These are phyloP conservation scores for Stereum hirsutum DNA, from an alignment of 1,284 basidiomycete species.

Conservation along the genomic window DNA sequence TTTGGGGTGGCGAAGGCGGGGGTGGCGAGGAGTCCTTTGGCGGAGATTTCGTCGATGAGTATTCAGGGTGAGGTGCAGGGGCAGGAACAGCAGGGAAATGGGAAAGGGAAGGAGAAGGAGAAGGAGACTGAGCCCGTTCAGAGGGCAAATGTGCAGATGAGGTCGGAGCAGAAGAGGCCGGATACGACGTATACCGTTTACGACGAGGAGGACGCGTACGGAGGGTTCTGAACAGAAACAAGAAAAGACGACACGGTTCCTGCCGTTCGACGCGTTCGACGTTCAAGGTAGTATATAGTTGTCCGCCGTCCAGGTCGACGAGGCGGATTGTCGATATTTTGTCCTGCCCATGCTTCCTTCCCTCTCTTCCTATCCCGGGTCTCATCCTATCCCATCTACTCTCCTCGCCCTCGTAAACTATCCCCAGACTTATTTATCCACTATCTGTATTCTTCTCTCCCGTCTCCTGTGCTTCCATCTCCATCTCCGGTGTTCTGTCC, in stretches of 20 bases:
- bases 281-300: not conserved
- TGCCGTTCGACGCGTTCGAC: not conserved
- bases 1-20: too few species aligned
- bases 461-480: not conserved
- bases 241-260: too few species aligned
- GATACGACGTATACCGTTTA: slow-evolving; percentile 43
- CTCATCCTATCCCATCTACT: not conserved
- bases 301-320: slow-evolving; percentile 5
- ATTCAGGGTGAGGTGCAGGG: slow-evolving; percentile 2
- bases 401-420: not conserved
- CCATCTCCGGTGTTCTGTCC: too few species aligned
- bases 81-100: slow-evolving; percentile 5
- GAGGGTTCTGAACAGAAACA: slow-evolving; percentile 48
- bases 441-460: not conserved
- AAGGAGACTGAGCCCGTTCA: too few species aligned
- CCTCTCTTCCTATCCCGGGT: slow-evolving; percentile 2
- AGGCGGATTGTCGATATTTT: slow-evolving; percentile 3
- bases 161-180: slow-evolving; percentile 24
- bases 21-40: slow-evolving; percentile 15
- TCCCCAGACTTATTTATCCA: not conserved
- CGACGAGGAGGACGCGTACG: slow-evolving; percentile 56
- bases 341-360: not conserved
- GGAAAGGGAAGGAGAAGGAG: too few species aligned
- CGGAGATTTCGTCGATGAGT: too few species aligned
- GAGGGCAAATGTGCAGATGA: too few species aligned